Evolutionary conservation across 805 yeast genomes (phyloP).

Genomic region (Alloascoidea hylecoeti): DNA sequence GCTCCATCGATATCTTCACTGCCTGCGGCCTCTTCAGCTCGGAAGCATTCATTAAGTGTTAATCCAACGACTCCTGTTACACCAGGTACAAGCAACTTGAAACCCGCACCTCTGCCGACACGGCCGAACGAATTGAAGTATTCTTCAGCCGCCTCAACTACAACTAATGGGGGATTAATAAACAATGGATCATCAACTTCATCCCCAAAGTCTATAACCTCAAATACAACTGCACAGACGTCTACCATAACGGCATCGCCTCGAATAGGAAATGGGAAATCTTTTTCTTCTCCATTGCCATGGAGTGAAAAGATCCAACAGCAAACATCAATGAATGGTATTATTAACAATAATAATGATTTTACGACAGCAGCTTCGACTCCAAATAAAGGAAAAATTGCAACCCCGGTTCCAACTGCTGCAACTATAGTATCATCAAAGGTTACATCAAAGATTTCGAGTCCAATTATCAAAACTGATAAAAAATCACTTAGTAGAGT

Average conservation of each 20-base stretch:
- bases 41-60: slow-evolving; percentile 8
- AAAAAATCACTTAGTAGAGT: too few relatives aligned
- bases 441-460: too few relatives aligned
- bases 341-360: too few relatives aligned
- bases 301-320: background rate
- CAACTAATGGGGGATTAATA: background rate
- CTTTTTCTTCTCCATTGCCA: background rate
- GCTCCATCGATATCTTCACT: background rate
- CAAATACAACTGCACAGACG: background rate
- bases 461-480: too few relatives aligned
- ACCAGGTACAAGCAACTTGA: slow-evolving; percentile 12
- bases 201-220: background rate
- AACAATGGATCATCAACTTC: background rate
- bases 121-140: slow-evolving; percentile 42
- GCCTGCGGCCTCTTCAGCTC: slow-evolving; percentile 14
- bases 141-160: slow-evolving; percentile 38
- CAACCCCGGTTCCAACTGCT: too few relatives aligned
- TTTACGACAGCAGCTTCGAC: too few relatives aligned
- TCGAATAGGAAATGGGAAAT: background rate
- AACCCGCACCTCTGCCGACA: slow-evolving; percentile 41
- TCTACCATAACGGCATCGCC: background rate
- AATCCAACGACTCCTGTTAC: slow-evolving; percentile 11
- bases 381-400: too few relatives aligned
- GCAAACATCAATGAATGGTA: background rate
- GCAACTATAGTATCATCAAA: too few relatives aligned